These are phyloP conservation scores for Omphalea diandra DNA, from an alignment of 441 rosid species.

Conservation along the genomic window DNA sequence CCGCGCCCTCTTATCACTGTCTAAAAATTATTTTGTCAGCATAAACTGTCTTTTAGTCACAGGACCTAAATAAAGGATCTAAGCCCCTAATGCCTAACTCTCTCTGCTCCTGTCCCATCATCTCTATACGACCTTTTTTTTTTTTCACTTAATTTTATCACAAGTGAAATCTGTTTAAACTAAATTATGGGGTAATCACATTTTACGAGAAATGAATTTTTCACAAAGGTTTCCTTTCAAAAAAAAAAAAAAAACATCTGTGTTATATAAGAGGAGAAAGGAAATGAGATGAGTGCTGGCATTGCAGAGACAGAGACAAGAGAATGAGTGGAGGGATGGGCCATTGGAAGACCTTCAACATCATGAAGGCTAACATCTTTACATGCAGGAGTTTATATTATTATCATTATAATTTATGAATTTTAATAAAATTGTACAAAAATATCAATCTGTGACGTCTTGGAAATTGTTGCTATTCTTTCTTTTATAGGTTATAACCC, in stretches of 20 bases:
- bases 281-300: slow-evolving; percentile 1
- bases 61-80: not conserved
- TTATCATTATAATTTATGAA: too few relatives aligned
- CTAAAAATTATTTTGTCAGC: not conserved
- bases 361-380: not conserved
- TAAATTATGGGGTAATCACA: too few relatives aligned
- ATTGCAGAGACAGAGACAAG: slow-evolving; percentile 15
- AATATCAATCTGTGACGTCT: slow-evolving; percentile 14
- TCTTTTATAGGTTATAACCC: slow-evolving; percentile 11
- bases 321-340: slow-evolving; percentile 27
- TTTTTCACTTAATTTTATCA: too few relatives aligned
- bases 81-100: not conserved
- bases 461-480: slow-evolving; percentile 43
- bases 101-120: slow-evolving; percentile 14
- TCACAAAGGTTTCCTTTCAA: too few relatives aligned
- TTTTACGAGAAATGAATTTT: too few relatives aligned
- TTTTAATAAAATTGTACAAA: too few relatives aligned
- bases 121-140: not conserved
- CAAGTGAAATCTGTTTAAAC: too few relatives aligned
- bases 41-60: slow-evolving; percentile 15
- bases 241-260: too few relatives aligned
- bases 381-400: too few relatives aligned
- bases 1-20: not conserved
- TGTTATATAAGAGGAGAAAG: not conserved
- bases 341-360: not conserved